Base-by-base conservation (phyloP, 1,139 yeast species). In the Yamadazyma epiphylla region DNA sequence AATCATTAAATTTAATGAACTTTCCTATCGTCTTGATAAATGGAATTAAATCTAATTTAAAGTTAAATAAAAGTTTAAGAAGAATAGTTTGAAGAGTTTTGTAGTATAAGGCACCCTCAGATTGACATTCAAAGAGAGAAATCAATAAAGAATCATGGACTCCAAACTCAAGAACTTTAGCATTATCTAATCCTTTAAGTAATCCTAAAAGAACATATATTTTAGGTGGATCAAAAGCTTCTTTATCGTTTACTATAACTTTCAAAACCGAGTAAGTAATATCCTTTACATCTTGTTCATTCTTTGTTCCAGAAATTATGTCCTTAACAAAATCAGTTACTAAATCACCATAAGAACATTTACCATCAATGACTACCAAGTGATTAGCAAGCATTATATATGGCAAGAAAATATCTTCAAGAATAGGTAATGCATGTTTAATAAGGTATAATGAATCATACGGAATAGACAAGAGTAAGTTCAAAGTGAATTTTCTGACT, bases 171-270 rank as follows among this genome's bases (percentile, higher is more conserved):
- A 60, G 40, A 7, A 49, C 42, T 36, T 47, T 27, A 37, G 42
- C 45, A 0, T 48, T 49, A 22, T 55, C 49, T 21, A 83, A 55
- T 0, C 86, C 89, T 5, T 58, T 45, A 9, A 74, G 48, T 7
- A 85, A 45, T 5, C 94, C 95, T 19, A 62, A 55, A 1, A 77
- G 48, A 3, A 82, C 56, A 43, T 76, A 82, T 2, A 83, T 68
- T 49, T 87, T 72, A 0, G 91, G 76, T 1, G 89, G 86, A 39
- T 80, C 94, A 55, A 77, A 87, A 0, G 80, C 58, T 6, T 72
- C 69, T 29, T 73, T 70, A 15, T 65, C 51, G 4, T 64, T 65
- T 19, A 58, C 64, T 28, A 84, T 51, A 2, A 76, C 68, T 6
- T 53, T 54, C 27, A 83, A 51, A 5, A 80, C 45, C 2, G 70